Base-by-base conservation (phyloP, 257 asterid genomes). In the Nicotiana obtusifolia region DNA sequence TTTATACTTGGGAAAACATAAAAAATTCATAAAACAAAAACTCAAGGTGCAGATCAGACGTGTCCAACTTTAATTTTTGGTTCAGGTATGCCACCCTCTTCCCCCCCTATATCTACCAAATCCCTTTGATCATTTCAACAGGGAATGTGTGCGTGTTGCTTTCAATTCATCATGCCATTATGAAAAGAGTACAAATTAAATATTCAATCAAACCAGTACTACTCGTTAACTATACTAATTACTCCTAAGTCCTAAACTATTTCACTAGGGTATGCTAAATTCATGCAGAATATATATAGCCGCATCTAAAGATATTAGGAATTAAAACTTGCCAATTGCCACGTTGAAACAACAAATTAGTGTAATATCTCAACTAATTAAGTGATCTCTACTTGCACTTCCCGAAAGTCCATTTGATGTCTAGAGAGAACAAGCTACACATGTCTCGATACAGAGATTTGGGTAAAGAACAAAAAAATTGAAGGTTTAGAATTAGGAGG, bases 401-500 rank as follows among this genome's bases (percentile, higher is more conserved):
- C 17, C 67, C 7, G 4, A 24, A 22, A 10, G 9, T 11, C 19
- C 1, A 61, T 61, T 1, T 20, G 8, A 26, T 20, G 8, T 15
- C 54, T 11, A 69, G 11, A 68, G 53, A 49, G 31, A 37, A 22
- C 77, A 11, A 37, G 30, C 54, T 10, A n/a, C 11, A 1, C 47
- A 37, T 37, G 44, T 37, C 10, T 37, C 47, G 47, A 37, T 37
- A 37, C 7, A 37, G 47, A 37, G 31, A 37, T 68, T 19, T 35
- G 57, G 13, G 59, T 15, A 71, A 22, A n/a, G 22, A 20, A 13
- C 2, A 20, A 20, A 20, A 80, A 47, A 68, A 85, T 49, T 57
- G 87, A 83, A 82, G 78, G 79, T 79, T 79, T 37, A 37, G 47
- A 37, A 37, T 82, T 82, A 77, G 83, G 53, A 61, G 82, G 82